Percentiles rank a stretch among this genome's conserved stretches.
phyloP scores from a whole-genome alignment of 441 rosid species.

The Adansonia rubrostipa region DNA sequence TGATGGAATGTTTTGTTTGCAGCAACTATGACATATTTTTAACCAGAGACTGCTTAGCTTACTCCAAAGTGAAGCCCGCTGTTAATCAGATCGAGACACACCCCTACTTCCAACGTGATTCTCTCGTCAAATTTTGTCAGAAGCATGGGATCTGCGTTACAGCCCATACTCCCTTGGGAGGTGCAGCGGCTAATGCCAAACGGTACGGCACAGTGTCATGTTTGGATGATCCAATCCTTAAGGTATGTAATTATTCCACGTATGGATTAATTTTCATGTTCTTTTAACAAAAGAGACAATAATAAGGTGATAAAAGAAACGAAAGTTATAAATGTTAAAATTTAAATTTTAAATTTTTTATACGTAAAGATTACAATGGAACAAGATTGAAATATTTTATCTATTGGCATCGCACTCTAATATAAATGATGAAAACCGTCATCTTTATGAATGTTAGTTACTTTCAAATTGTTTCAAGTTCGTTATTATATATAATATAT shows the following conservation, averaged over 20 bases:
- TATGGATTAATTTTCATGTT: neutral
- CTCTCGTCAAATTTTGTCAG: constrained; percentile 87
- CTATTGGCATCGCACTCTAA: too few relatives aligned
- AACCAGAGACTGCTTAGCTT: constrained; percentile 91
- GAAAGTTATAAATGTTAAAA: too few relatives aligned
- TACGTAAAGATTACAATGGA: too few relatives aligned
- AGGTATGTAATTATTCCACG: constrained; percentile 45
- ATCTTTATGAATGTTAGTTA: too few relatives aligned
- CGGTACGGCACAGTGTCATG: constrained; percentile 81
- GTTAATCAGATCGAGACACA: constrained; percentile 95
- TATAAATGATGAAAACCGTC: too few relatives aligned
- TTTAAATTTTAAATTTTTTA: too few relatives aligned
- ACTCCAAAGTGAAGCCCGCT: constrained; percentile 90
- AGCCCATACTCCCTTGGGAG: constrained; percentile 92
- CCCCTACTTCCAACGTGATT: constrained; percentile 91
- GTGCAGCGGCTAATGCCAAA: constrained; percentile 74
- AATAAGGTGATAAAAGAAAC: too few relatives aligned
- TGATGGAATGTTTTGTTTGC: constrained; percentile 36
- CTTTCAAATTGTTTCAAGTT: too few relatives aligned
- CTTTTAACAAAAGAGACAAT: too few relatives aligned
- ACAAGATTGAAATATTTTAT: too few relatives aligned
- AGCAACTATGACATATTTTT: constrained; percentile 89
- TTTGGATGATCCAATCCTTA: constrained; percentile 77
- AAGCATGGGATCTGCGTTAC: constrained; percentile 84
- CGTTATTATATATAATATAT: too few relatives aligned